These are phyloP conservation scores for Striga asiatica DNA, from an alignment of 257 asterid genomes.

Conservation along the genomic window DNA sequence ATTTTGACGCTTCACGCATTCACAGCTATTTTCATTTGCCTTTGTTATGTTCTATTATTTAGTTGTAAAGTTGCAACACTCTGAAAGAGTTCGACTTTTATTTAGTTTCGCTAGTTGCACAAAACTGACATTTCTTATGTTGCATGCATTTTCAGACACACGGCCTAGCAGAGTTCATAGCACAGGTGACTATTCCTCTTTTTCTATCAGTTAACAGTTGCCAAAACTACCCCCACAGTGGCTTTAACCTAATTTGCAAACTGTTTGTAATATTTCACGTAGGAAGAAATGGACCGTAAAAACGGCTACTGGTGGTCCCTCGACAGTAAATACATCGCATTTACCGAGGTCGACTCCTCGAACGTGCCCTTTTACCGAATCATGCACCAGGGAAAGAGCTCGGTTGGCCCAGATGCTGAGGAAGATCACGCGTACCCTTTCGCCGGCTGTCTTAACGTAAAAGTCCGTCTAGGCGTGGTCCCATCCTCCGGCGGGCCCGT, in stretches of 20 bases:
- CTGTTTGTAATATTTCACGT: neutral
- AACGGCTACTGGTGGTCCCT: conserved; percentile 97
- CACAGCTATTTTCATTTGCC: too few species aligned
- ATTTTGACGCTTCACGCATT: neutral
- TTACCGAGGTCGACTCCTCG: conserved; percentile 70
- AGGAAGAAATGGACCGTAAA: conserved; percentile 98
- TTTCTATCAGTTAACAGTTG: neutral
- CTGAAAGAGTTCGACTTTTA: conserved; percentile 3
- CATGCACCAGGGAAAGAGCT: conserved; percentile 88
- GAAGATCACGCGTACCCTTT: conserved; percentile 97
- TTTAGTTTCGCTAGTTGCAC: conserved; percentile 3
- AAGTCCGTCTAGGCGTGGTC: conserved; percentile 74
- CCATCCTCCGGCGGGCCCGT: conserved; percentile 55
- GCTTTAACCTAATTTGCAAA: neutral
- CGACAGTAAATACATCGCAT: conserved; percentile 80
- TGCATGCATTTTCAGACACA: conserved; percentile 53
- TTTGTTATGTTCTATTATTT: neutral
- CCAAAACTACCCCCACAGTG: neutral
- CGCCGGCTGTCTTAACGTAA: conserved; percentile 69
- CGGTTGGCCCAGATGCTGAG: conserved; percentile 66
- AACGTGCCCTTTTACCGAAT: conserved; percentile 67
- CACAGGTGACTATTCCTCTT: conserved; percentile 51
- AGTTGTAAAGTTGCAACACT: neutral
- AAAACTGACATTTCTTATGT: conserved; percentile 19
- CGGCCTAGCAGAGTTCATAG: conserved; percentile 89